These are phyloP conservation scores for Takakia lepidozioides DNA, from an alignment of 225 moss, liverwort and hornwort genomes.

Conservation along the genomic window DNA sequence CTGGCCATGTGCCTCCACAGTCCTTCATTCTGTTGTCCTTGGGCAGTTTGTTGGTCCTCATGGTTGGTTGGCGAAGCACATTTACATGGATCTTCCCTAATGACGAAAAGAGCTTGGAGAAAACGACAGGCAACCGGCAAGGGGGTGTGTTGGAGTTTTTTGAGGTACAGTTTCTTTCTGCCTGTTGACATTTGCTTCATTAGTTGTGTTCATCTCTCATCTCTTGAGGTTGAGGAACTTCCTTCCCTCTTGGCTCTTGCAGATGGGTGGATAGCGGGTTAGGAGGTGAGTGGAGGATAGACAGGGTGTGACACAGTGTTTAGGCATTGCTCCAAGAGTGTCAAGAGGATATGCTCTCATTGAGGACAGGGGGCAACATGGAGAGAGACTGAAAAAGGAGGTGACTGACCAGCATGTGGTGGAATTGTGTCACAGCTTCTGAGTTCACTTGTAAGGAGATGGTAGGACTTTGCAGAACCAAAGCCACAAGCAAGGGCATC, in stretches of 20 bases:
- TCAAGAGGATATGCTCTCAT: neutral
- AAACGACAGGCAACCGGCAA: constrained; percentile 48
- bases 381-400: neutral
- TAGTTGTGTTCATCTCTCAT: neutral
- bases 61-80: constrained; percentile 86
- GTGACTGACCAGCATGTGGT: neutral
- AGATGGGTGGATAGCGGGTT: too few relatives aligned
- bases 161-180: constrained; percentile 30
- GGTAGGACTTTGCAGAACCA: constrained; percentile 27
- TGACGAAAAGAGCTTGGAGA: constrained; percentile 36
- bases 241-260: too few relatives aligned
- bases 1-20: constrained; percentile 73
- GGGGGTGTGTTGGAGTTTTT: constrained; percentile 81
- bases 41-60: constrained; percentile 76
- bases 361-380: neutral
- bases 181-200: neutral
- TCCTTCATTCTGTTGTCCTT: constrained; percentile 81
- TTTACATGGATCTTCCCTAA: constrained; percentile 64
- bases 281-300: too few relatives aligned
- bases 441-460: constrained; percentile 83
- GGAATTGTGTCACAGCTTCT: constrained; percentile 50
- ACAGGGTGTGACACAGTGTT: too few relatives aligned
- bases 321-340: neutral
- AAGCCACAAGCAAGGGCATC: too few relatives aligned
- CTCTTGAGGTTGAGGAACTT: too few relatives aligned